Conservation (phyloP, 306 rosid genomes). For the Canavalia ensiformis region DNA sequence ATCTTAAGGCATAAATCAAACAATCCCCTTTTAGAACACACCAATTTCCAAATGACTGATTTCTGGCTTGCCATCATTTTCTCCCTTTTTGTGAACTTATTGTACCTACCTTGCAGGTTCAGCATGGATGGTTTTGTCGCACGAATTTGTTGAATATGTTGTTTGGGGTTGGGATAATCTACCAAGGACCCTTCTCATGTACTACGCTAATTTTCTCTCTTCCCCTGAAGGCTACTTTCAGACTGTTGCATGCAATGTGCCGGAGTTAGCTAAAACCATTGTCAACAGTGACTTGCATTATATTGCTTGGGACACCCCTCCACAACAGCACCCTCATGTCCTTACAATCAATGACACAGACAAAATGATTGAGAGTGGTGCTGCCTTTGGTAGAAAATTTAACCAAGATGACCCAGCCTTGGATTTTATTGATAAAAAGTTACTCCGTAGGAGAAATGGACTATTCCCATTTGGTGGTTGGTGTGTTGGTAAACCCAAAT, state of each 20-base stretch:
- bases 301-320: constrained; percentile 91
- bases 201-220: constrained; percentile 89
- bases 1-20: too few relatives aligned
- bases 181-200: constrained; percentile 94
- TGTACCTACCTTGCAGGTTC: constrained; percentile 73
- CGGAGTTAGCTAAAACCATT: constrained; percentile 72
- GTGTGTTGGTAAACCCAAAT: constrained; percentile 81
- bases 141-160: constrained; percentile 76
- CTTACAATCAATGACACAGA: constrained; percentile 75
- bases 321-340: constrained; percentile 86
- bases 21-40: background rate
- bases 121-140: constrained; percentile 94
- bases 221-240: constrained; percentile 98
- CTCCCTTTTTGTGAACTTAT: constrained; percentile 19
- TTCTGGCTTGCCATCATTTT: background rate
- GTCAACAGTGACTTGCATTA: constrained; percentile 86
- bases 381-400: constrained; percentile 90
- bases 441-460: constrained; percentile 58
- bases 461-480: constrained; percentile 88
- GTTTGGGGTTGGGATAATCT: constrained; percentile 98
- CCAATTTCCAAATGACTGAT: background rate
- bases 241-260: constrained; percentile 86
- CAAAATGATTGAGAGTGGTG: constrained; percentile 77
- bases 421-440: constrained; percentile 71
- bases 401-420: constrained; percentile 62